Percentiles rank a stretch among this genome's conserved stretches.
Evolutionary conservation across 306 rosid genomes (phyloP).

Genomic region (Psophocarpus tetragonolobus): DNA sequence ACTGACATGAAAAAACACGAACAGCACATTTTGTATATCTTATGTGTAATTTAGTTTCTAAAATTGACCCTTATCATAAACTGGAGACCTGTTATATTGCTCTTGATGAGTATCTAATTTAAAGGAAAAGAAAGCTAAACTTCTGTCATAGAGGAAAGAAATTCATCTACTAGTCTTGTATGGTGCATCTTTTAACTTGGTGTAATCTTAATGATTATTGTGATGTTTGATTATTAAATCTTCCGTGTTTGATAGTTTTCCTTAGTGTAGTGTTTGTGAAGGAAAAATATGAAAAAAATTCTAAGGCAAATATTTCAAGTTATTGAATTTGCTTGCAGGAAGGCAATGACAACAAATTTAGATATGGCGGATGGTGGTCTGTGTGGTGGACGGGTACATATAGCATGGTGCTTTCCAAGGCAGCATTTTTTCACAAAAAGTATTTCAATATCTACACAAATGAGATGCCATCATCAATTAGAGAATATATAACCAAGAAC

Average conservation of each 20-base stretch:
- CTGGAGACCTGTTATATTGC: neutral
- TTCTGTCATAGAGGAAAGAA: neutral
- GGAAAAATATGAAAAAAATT: constrained; percentile 1
- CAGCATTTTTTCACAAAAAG: constrained; percentile 95
- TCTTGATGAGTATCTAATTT: constrained; percentile 7
- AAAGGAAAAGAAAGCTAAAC: constrained; percentile 3
- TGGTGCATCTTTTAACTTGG: constrained; percentile 24
- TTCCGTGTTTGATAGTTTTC: neutral
- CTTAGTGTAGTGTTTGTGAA: neutral
- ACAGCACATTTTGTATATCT: neutral
- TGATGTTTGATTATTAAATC: neutral
- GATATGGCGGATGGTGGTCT: constrained; percentile 98
- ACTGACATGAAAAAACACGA: neutral
- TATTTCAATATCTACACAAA: constrained; percentile 75
- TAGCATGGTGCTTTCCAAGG: constrained; percentile 97
- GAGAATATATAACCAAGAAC: constrained; percentile 65
- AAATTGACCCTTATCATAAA: neutral
- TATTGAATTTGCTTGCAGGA: constrained; percentile 52
- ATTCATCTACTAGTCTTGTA: constrained; percentile 7
- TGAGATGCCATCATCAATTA: constrained; percentile 83
- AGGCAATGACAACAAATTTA: constrained; percentile 44
- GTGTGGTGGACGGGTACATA: constrained; percentile 99
- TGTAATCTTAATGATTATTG: neutral
- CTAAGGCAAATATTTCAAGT: constrained; percentile 7
- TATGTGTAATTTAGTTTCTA: neutral